Evolutionary conservation across 768 basidiomycete species (phyloP), one percentile per base, ranked within the genome.

Genomic region (Pholiota microspora): DNA sequence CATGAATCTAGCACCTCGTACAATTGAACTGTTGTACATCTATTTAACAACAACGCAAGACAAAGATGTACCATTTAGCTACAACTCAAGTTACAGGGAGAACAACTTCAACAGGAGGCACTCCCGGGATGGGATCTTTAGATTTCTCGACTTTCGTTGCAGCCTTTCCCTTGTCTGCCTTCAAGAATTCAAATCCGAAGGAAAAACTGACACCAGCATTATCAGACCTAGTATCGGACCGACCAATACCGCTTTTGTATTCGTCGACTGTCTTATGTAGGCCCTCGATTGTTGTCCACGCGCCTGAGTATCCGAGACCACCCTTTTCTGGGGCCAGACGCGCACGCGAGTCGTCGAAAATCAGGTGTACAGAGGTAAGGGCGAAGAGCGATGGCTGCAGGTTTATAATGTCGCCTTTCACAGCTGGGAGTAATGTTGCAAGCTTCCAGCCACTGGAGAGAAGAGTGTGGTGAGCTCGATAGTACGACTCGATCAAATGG

Each of bases 291-390:
- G 83, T 84, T 3, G 78, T 85, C 73, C 82, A 86, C 1, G 72
- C 68, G 3, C 84, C 83, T 28, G 67, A 62, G 62, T 86, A 88
- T 24, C 84, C 85, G n/a, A 88, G 71, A 1, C 85, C 85, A 3
- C 85, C 85, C 53, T 83, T 70, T 44, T 69, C 65, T 0, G 83
- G 79, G 3, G 79, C 59, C 35, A 82, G 64, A 2, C 84, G 73
- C 23, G 85, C 85, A 35, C 83, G 77, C n/a, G 82, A 81, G 62
- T 87, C 85, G 44, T 86, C 83, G 50, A 85, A 84, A 25, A 87
- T 73, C 45, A 86, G 63, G 58, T 86, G 84, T 0, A 83, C 71
- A 18, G 70, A 72, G 2, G 74, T 75, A 15, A 87, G 70, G 4
- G 76, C 69, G 64, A 84, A 85, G 2, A 85, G 67, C 3, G 84